phyloP scores from a whole-genome alignment of 805 yeast species.

The Saccharomycopsis olivae region DNA sequence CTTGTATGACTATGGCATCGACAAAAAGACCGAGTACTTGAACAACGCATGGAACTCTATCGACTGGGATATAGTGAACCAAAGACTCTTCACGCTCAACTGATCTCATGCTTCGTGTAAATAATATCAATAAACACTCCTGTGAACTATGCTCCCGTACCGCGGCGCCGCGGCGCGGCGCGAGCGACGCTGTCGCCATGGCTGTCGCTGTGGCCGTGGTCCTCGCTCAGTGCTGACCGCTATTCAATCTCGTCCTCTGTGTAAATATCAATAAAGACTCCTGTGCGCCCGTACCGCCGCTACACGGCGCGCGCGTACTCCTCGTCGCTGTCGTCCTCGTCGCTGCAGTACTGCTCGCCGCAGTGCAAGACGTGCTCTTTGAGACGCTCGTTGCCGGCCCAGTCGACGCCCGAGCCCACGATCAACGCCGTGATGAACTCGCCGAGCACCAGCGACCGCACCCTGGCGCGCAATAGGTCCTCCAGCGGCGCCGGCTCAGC shows the following conservation, averaged over 20 bases:
- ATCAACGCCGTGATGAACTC: conserved; percentile 11
- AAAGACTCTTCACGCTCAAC: conserved; percentile 25
- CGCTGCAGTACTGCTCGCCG: conserved; percentile 2
- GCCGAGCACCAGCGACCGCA: too few species aligned
- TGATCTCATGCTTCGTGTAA: background rate
- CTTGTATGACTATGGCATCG: conserved; percentile 71
- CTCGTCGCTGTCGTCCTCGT: conserved; percentile 3
- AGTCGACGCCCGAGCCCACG: conserved; percentile 7
- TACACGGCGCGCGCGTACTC: too few species aligned
- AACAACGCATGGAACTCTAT: conserved; percentile 66
- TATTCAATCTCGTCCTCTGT: background rate
- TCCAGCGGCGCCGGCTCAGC: too few species aligned
- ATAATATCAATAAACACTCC: background rate
- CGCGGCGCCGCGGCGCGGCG: background rate
- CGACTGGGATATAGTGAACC: conserved; percentile 70
- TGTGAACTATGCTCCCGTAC: background rate
- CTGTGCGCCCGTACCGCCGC: too few species aligned
- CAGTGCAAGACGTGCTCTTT: conserved; percentile 8
- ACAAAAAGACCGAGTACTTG: conserved; percentile 51
- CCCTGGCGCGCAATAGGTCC: too few species aligned
- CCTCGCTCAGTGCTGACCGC: too few species aligned
- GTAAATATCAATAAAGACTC: too few species aligned
- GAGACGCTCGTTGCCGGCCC: conserved; percentile 3
- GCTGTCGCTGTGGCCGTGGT: background rate
- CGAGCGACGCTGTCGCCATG: background rate